Evolutionary conservation across 2,329 filamentous ascomycete species (phyloP), one percentile per base, ranked within the genome.

Genomic region (Thelonectria discophora): DNA sequence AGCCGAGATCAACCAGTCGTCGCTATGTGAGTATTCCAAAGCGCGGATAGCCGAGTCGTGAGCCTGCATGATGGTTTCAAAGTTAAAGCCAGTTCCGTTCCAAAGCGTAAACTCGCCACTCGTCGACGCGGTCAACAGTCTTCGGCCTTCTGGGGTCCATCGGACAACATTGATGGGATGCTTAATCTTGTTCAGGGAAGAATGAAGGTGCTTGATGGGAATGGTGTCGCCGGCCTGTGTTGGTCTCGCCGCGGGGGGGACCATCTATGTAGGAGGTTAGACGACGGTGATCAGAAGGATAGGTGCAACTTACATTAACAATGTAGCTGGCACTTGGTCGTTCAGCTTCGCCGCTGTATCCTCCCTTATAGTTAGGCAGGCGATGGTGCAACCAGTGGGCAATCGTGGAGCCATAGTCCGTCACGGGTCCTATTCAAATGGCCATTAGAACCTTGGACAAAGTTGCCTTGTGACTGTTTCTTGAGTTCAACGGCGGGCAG

Each of bases 21-120:
- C 92, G 71, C 91, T 96, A 78, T 98, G 92, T 2, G 95, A 97
- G 81, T 97, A 99, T 66, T 88, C 88, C 47, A 94, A 83, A 10
- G 91, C 89, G 69, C 93, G 87, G 67, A 97, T 93, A 39, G 92
- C 91, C 57, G 89, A 88, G 78, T 97, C 94, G 77, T 98, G 94
- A 40, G 94, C 94, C 81, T 97, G 94, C 91, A 97, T 97, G 27
- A 99, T 97, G 3, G 95, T 98, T 80, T 99, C 95, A 72, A 99
- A 99, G 77, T 99, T 98, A 85, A 99, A 99, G 21, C 93, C 94
- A 45, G 94, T 98, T 65, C 95, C 95, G 76, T 99, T 99, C 95
- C 95, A 99, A 3, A 99, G 80, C 40, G 96, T 99, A 73, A 99
- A 99, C 76, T 99, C 95, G 73, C 95, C 95, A 75, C 94, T 98